These are phyloP conservation scores for Pyrus bretschneideri DNA, from an alignment of 306 rosid genomes.

Conservation along the genomic window DNA sequence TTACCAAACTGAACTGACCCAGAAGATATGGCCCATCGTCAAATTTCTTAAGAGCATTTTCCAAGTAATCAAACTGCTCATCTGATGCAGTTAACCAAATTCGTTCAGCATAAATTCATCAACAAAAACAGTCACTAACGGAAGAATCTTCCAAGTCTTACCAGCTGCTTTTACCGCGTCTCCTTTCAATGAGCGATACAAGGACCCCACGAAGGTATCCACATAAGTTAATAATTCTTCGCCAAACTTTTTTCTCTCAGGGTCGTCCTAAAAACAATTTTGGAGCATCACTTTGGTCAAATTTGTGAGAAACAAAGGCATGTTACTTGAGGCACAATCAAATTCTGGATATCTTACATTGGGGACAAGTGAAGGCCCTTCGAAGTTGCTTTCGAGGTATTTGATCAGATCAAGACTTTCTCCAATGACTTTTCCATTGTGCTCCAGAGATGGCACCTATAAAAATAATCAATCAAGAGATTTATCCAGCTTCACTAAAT, in stretches of 20 bases:
- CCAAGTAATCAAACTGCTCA: conserved; percentile 64
- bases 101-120: not conserved
- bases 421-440: conserved; percentile 68
- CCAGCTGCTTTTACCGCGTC: conserved; percentile 33
- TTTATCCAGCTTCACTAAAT: not conserved
- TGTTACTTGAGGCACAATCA: not conserved
- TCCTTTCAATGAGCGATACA: conserved; percentile 30
- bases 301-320: not conserved
- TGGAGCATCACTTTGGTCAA: not conserved
- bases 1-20: conserved; percentile 68
- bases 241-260: conserved; percentile 39
- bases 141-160: conserved; percentile 21
- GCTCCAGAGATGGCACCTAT: conserved; percentile 87
- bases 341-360: conserved; percentile 29
- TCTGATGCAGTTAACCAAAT: conserved; percentile 23
- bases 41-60: conserved; percentile 61
- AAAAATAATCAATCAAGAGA: not conserved
- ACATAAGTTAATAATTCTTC: conserved; percentile 44
- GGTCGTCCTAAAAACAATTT: conserved; percentile 43
- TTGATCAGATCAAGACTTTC: conserved; percentile 87
- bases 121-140: not conserved
- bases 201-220: conserved; percentile 30
- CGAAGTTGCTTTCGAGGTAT: conserved; percentile 53
- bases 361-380: conserved; percentile 55
- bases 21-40: conserved; percentile 73